Evolutionary conservation across 768 basidiomycete genomes (phyloP), one percentile per base, ranked within the genome.

Genomic region (Naganishia randhawae): DNA sequence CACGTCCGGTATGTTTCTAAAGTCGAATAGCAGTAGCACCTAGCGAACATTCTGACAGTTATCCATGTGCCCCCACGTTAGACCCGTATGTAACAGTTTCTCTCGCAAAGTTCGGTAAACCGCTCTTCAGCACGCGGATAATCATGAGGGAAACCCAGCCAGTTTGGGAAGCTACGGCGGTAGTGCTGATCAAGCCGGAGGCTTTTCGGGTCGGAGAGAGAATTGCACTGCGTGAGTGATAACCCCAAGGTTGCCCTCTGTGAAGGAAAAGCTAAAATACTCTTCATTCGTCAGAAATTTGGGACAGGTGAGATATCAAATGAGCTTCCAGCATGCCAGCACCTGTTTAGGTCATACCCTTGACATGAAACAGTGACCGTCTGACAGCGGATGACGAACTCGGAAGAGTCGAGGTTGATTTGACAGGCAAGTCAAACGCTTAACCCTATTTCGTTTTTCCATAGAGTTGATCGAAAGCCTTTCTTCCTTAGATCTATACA

Each of bases 391-490:
- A 68, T 27, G 66, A 68, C 32, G 66, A 68, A 37, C 35, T 68
- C 16, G 66, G 66, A 22, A 61, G 66, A 31, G 66, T 68, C 16
- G 66, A 68, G 42, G 50, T 68, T 13, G 66, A 68, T 62, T 31
- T 68, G 14, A 27, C 25, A 29, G 66, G 65, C 57, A 57, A 41
- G 25, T 22, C 14, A 9, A 33, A 13, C 13, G 31, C 7, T 6
- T 27, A 31, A 6, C 39, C 29, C 13, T 33, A 17, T 13, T 5
- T 14, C 8, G 33, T 25, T 25, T 37, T 32, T 31, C 10, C 22
- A 0, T 8, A 8, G 11, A 16, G 16, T 29, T 35, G 33, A 35
- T 32, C 41, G 45, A 27, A 54, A 9, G 27, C 11, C 10, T 7
- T 22, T 29, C 41, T 2, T 41, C 9, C 17, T 7, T 29, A 66